Base-by-base conservation (phyloP, 2,329 filamentous ascomycete species). In the Phyllosticta citribraziliensis region DNA sequence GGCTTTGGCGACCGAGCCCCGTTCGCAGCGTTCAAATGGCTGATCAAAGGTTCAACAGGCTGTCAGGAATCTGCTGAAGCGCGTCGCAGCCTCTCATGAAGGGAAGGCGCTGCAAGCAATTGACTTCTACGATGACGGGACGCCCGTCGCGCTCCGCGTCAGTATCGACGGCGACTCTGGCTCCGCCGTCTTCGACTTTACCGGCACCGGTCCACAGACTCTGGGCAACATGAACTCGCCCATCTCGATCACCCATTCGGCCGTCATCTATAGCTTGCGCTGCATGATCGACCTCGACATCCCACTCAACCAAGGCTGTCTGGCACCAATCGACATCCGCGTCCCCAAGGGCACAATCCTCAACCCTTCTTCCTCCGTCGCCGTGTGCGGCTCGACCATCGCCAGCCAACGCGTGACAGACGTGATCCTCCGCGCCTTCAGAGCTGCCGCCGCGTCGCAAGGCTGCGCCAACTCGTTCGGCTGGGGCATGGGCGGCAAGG, bases 51-150 rank as follows among this genome's bases (percentile, higher is more conserved):
- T 11, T n/a, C 4, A n/a, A n/a, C 17, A 86, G 56, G 91, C 91
- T 0, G 76, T 89, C 64, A 96, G 96, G 66, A 75, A 91, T 51
- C 96, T 91, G 90, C 83, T 94, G 52, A 79, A 88, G 8, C 84
- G 81, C 54, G 50, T 61, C 10, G 54, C 59, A 62, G 85, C 91
- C n/a, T 63, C 68, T 25, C 9, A 27, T 8, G 53, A 19, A 20
- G 25, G 11, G 17, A 33, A n/a, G 52, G 2, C 30, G 19, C 58
- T 61, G 20, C 10, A 11, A 30, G 68, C 70, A 5, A 67, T 67
- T 3, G 73, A 76, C 61, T 71, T 67, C 55, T 67, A 75, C 52
- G 74, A 76, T 60, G 70, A 76, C 59, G 74, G 75, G 10, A 76
- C 72, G 0, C 66, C 67, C 1, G 66, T 77, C 60, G 63, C 63